These are phyloP conservation scores for Serendipita sp. DNA, from an alignment of 1,284 basidiomycete genomes.

Conservation along the genomic window DNA sequence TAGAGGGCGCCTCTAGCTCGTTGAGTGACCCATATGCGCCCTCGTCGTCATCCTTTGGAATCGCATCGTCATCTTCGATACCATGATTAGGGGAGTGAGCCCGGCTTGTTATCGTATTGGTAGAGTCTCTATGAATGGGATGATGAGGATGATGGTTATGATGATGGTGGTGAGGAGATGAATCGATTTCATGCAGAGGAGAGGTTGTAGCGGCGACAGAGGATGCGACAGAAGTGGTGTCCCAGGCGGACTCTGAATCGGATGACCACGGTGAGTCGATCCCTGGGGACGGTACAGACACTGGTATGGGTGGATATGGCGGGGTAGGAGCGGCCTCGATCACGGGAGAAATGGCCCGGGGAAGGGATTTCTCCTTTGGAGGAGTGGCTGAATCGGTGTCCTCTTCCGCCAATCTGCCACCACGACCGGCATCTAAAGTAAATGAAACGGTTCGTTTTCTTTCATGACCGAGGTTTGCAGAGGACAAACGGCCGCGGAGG, in stretches of 20 bases:
- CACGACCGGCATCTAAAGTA: not conserved
- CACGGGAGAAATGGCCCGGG: not conserved
- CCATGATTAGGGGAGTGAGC: not conserved
- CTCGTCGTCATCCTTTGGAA: constrained; percentile 1
- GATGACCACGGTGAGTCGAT: constrained; percentile 48
- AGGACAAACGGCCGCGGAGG: not conserved
- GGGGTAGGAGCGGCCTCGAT: constrained; percentile 6
- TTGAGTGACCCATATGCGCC: constrained; percentile 7
- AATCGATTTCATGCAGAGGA: constrained; percentile 21
- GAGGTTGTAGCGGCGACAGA: constrained; percentile 39
- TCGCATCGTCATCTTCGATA: constrained; percentile 4
- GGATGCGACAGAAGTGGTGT: constrained; percentile 48
- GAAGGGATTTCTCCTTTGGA: not conserved
- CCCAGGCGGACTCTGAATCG: constrained; percentile 58
- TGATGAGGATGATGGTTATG: not conserved
- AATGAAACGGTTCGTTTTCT: not conserved
- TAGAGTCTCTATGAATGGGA: not conserved
- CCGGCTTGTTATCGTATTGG: not conserved
- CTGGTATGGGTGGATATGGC: not conserved
- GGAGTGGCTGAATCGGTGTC: constrained; percentile 18
- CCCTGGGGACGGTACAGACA: constrained; percentile 22
- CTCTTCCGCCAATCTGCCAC: not conserved
- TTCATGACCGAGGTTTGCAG: not conserved
- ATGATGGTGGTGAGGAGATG: constrained; percentile 10
- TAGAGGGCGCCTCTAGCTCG: constrained; percentile 30